phyloP scores from a whole-genome alignment of 1,284 basidiomycete genomes.

The Rhizoctonia solani region DNA sequence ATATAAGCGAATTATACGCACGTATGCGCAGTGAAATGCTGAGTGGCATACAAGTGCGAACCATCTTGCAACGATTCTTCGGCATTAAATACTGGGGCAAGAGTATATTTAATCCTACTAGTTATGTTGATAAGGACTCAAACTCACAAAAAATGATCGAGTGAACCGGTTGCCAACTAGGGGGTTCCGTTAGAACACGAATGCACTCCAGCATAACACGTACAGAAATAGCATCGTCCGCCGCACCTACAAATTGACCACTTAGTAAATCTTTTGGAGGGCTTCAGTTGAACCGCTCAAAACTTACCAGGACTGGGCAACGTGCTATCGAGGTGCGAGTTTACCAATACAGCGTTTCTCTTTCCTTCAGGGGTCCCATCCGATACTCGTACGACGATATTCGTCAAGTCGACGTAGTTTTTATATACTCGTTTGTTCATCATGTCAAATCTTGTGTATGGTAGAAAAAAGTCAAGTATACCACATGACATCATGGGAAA shows the following conservation, averaged over 20 bases:
- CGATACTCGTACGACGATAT: conserved; percentile 87
- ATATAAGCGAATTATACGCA: conserved; percentile 46
- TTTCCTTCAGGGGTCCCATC: conserved; percentile 75
- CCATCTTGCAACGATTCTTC: conserved; percentile 96
- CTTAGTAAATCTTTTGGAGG: no score
- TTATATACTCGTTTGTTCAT: conserved; percentile 87
- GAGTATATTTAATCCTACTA: not conserved
- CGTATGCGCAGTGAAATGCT: conserved; percentile 76
- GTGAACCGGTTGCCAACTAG: conserved; percentile 74
- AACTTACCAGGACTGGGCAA: conserved; percentile 37
- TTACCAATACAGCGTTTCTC: conserved; percentile 83
- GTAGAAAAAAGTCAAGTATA: not conserved
- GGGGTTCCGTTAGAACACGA: conserved; percentile 75
- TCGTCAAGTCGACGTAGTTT: conserved; percentile 84
- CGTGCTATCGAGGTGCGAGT: conserved; percentile 82
- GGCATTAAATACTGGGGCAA: conserved; percentile 84
- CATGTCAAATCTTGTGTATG: conserved; percentile 75
- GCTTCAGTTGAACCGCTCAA: not conserved
- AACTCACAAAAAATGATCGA: conserved; percentile 81
- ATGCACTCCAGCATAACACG: conserved; percentile 93
- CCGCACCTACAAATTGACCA: conserved; percentile 79
- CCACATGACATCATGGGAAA: conserved; percentile 28
- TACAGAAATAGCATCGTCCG: conserved; percentile 86
- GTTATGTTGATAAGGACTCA: not conserved
- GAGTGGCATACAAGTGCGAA: conserved; percentile 89